These are phyloP conservation scores for Phytophthora uliginosa DNA, from an alignment of 352 stramenopile genomes.

Conservation along the genomic window DNA sequence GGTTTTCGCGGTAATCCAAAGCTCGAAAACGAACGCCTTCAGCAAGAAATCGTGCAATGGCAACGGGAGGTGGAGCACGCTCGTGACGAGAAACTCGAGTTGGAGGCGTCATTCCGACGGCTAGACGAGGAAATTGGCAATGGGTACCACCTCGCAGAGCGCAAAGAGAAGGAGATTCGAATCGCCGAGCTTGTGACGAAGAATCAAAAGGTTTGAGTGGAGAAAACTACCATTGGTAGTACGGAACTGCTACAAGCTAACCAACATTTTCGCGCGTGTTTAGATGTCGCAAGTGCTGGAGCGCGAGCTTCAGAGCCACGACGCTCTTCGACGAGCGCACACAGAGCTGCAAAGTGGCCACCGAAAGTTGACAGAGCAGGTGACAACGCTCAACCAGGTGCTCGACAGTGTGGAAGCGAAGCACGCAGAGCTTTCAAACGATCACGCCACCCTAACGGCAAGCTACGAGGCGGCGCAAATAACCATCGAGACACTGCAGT, in stretches of 20 bases:
- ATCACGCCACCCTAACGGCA: conserved; percentile 36
- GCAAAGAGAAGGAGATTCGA: conserved; percentile 71
- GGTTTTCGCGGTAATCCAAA: background rate
- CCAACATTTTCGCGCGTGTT: background rate
- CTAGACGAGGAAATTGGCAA: conserved; percentile 64
- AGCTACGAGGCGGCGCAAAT: conserved; percentile 44
- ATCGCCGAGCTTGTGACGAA: conserved; percentile 70
- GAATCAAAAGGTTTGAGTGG: conserved; percentile 44
- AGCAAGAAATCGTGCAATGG: conserved; percentile 39
- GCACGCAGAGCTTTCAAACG: conserved; percentile 38
- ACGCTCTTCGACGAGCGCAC: conserved; percentile 42
- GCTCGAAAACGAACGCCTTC: conserved; percentile 36
- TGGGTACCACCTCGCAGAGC: conserved; percentile 64
- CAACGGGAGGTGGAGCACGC: conserved; percentile 50
- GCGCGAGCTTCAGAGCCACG: conserved; percentile 54
- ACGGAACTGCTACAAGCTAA: background rate
- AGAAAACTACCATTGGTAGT: background rate
- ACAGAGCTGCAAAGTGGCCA: conserved; percentile 39
- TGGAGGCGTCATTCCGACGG: conserved; percentile 59
- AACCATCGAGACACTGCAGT: conserved; percentile 46
- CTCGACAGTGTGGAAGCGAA: conserved; percentile 52
- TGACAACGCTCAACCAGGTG: conserved; percentile 49
- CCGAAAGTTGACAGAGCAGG: conserved; percentile 42
- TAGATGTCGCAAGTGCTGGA: conserved; percentile 67
- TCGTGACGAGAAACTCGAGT: conserved; percentile 51